Evolutionary conservation across 371 early-diverging fungal genomes (phyloP), one percentile per base, ranked within the genome.

Genomic region (Lichtheimia hyalospora): DNA sequence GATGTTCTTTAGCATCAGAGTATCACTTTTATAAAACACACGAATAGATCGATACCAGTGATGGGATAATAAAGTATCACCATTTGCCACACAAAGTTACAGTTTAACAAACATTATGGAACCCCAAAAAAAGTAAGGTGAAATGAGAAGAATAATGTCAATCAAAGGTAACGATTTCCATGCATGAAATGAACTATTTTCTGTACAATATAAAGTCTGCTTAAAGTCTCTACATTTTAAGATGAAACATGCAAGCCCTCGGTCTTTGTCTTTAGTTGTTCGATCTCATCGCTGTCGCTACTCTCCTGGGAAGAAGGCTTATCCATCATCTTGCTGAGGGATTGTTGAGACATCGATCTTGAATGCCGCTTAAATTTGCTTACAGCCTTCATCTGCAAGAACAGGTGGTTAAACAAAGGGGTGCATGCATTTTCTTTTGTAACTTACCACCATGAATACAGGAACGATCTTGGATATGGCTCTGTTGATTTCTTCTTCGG

Each of bases 401-500:
- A 58, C 54, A 54, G 14, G 40, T 20, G 40, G 2, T 10, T 18
- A 49, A 49, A 23, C 14, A 49, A 27, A 51, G 27, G 27, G 27
- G 54, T 34, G 18, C 39, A 41, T 54, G 54, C 14, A 15, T 40
- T 41, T 54, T n/a, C 10, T n/a, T 46, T n/a, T 46, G 46, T 16
- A 21, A 53, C 73, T 62, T 80, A 80, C 81, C 68, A 81, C 74
- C 20, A 75, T 78, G 55, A 75, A 77, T 27, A 81, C 75, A 63
- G 71, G 77, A 15, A 71, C 72, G 66, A 91, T 83, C 49, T 79
- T 86, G 54, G 85, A 84, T 61, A 96, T 88, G 28, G 94, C 95
- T 49, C 77, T 74, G 44, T 83, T 77, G 56, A 94, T 73, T 60
- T 97, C 96, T 55, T 91, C 90, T 52, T 93, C 91, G 0, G 96